phyloP scores from a whole-genome alignment of 257 asterid genomes.

The Nicotiana undulata region DNA sequence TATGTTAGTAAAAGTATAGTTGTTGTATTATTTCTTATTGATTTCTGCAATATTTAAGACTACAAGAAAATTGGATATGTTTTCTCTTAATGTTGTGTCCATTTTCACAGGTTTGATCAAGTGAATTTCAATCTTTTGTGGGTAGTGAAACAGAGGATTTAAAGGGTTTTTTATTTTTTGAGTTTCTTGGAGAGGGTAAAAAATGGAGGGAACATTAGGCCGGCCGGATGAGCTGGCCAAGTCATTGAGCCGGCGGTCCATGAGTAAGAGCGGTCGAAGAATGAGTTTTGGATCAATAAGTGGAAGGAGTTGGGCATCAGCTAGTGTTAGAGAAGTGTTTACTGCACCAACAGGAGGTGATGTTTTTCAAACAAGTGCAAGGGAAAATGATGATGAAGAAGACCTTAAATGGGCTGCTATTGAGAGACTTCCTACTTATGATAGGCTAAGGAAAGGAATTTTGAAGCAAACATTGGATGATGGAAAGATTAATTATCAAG shows the following conservation, averaged over 20 bases:
- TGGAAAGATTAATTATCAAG: conserved; percentile 55
- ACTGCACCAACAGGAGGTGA: conserved; percentile 50
- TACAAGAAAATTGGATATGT: neutral
- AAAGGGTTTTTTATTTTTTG: neutral
- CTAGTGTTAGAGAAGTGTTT: conserved; percentile 63
- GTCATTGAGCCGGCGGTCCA: conserved; percentile 58
- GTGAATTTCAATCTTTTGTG: conserved; percentile 10
- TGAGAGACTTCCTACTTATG: conserved; percentile 85
- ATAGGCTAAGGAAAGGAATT: conserved; percentile 73
- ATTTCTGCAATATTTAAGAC: neutral
- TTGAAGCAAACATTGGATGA: conserved; percentile 58
- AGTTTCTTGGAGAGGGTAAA: neutral
- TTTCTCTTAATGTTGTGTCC: neutral
- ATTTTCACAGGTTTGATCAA: conserved; percentile 1
- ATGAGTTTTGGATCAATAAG: conserved; percentile 47
- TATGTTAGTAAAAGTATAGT: neutral
- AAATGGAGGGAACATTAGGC: conserved; percentile 31
- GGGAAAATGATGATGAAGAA: conserved; percentile 69
- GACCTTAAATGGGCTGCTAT: conserved; percentile 97
- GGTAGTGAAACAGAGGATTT: neutral
- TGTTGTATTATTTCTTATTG: neutral
- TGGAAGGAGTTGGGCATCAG: conserved; percentile 69
- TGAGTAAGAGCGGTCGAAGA: conserved; percentile 28
- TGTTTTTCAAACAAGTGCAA: conserved; percentile 53
- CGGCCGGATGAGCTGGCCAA: conserved; percentile 39